Conservation (phyloP, 208 protist species). For the Leptomonas pyrrhocoris region DNA sequence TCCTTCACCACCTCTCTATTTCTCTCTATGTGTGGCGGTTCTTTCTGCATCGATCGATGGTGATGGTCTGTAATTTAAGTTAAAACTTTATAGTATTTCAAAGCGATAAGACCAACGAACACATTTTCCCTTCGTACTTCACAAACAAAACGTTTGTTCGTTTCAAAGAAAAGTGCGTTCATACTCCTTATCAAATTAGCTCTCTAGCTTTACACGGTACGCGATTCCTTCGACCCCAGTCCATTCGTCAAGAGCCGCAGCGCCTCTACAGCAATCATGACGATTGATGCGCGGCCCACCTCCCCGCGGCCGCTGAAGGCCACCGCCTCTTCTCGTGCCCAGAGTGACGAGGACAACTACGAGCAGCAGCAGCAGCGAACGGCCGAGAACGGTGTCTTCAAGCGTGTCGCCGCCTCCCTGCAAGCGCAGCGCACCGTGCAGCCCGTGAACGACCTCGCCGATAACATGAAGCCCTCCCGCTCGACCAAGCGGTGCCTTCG, state of each 20-base stretch:
- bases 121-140: too few relatives aligned
- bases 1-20: background rate
- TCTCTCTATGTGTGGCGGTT: background rate
- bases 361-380: constrained; percentile 27
- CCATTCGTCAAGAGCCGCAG: too few relatives aligned
- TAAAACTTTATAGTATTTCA: too few relatives aligned
- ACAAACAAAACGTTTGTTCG: too few relatives aligned
- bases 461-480: constrained; percentile 80
- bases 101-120: too few relatives aligned
- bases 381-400: constrained; percentile 23
- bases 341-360: constrained; percentile 14
- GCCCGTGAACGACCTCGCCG: constrained; percentile 81
- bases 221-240: too few relatives aligned
- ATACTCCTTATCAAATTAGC: too few relatives aligned
- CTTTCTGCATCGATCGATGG: too few relatives aligned
- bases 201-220: too few relatives aligned
- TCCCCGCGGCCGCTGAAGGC: constrained; percentile 13
- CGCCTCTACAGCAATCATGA: constrained; percentile 25
- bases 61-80: too few relatives aligned
- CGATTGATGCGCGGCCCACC: constrained; percentile 21
- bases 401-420: constrained; percentile 37
- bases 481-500: constrained; percentile 45
- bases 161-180: too few relatives aligned
- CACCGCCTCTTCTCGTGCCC: constrained; percentile 2
- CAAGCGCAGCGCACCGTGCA: constrained; percentile 69